Conservation (phyloP, 768 basidiomycete species). For the Ramaria rubella region DNA sequence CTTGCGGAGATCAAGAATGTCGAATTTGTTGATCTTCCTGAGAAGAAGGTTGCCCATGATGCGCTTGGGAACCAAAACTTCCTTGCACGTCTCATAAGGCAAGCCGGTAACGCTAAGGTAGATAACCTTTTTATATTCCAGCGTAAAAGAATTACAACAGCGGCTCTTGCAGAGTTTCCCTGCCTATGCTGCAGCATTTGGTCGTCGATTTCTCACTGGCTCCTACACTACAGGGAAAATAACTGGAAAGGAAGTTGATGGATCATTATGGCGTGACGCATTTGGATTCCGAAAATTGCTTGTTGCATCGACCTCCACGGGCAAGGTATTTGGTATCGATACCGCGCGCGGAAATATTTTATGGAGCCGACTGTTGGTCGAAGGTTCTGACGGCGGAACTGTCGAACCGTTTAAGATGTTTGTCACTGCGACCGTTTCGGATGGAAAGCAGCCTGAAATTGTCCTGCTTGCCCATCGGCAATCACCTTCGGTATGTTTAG, state of each 20-base stretch:
- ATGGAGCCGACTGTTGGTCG: constrained; percentile 67
- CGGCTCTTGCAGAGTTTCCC: constrained; percentile 58
- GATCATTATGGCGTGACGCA: constrained; percentile 53
- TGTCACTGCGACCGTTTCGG: constrained; percentile 42
- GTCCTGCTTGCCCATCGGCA: constrained; percentile 55
- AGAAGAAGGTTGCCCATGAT: constrained; percentile 36
- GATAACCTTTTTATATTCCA: constrained; percentile 6
- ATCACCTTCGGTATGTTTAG: constrained; percentile 51
- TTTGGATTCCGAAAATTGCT: constrained; percentile 88
- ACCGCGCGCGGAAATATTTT: constrained; percentile 68
- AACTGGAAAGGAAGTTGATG: constrained; percentile 27
- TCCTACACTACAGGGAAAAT: constrained; percentile 38
- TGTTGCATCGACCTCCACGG: constrained; percentile 59
- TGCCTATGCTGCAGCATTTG: constrained; percentile 57
- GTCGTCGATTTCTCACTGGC: constrained; percentile 63
- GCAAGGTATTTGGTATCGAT: constrained; percentile 79
- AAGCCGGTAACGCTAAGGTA: constrained; percentile 56
- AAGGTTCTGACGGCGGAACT: constrained; percentile 41
- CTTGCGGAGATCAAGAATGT: constrained; percentile 57
- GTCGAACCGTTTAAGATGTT: constrained; percentile 59
- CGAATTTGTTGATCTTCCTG: constrained; percentile 74
- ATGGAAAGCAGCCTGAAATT: constrained; percentile 45
- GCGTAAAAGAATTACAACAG: background rate
- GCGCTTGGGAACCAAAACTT: constrained; percentile 33
- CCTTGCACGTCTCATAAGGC: constrained; percentile 44